These are phyloP conservation scores for Huntiella savannae DNA, from an alignment of 2,329 filamentous ascomycete genomes.

Conservation along the genomic window DNA sequence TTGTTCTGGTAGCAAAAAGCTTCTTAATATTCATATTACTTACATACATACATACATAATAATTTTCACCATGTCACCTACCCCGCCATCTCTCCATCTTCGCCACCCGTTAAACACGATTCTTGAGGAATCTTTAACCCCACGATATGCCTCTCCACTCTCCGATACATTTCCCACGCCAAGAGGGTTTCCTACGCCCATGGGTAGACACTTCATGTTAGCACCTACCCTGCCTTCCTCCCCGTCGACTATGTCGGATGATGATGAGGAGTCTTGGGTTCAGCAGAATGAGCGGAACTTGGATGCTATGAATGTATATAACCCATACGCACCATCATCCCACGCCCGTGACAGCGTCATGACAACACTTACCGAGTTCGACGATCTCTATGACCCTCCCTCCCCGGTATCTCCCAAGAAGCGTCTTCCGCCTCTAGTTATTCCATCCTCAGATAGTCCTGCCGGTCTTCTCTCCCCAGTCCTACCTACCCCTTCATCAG, in stretches of 20 bases:
- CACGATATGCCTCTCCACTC: slow-evolving; percentile 38
- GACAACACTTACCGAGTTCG: slow-evolving; percentile 55
- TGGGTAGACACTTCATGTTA: slow-evolving; percentile 44
- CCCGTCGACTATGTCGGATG: not conserved
- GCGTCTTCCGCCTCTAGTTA: slow-evolving; percentile 29
- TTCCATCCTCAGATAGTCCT: slow-evolving; percentile 23
- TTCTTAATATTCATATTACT: not conserved
- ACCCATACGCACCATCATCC: slow-evolving; percentile 2
- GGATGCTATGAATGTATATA: not conserved
- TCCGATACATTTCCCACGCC: slow-evolving; percentile 41
- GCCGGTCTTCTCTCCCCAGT: slow-evolving; percentile 30
- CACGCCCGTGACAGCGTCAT: slow-evolving; percentile 33
- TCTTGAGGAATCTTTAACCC: slow-evolving; percentile 37
- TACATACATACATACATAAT: not conserved
- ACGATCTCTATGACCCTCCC: slow-evolving; percentile 57
- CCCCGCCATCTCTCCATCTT: slow-evolving; percentile 14
- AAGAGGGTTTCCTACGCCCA: slow-evolving; percentile 44
- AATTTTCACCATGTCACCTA: not conserved
- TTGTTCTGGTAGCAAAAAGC: too few species aligned
- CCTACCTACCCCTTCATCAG: slow-evolving; percentile 42
- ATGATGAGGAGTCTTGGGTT: not conserved
- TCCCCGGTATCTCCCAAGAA: not conserved
- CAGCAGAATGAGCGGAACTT: not conserved
- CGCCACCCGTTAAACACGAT: slow-evolving; percentile 44
- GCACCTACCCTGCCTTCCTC: slow-evolving; percentile 39